Evolutionary conservation across 1,139 yeast species (phyloP).

Genomic region (Geotrichum phurueaensis): DNA sequence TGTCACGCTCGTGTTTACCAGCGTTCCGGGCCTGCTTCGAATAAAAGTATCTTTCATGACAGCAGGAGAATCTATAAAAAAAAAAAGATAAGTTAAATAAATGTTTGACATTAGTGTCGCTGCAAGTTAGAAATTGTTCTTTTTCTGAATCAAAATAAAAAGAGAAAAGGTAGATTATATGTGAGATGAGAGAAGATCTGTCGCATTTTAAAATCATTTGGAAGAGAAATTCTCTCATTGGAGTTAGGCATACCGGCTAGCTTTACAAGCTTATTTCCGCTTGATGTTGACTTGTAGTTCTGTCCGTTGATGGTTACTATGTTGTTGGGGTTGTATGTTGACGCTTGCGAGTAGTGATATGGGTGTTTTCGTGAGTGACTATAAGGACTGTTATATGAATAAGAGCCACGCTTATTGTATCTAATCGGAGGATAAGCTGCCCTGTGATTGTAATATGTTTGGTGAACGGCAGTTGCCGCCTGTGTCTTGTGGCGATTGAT

Average conservation of each 20-base stretch:
- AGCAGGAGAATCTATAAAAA: neutral
- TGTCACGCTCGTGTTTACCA: slow-evolving; percentile 21
- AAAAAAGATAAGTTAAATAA: neutral
- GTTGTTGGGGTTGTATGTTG: neutral
- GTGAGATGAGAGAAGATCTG: neutral
- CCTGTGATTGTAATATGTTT: neutral
- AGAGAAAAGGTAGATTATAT: neutral
- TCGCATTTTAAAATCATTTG: neutral
- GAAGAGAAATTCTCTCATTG: neutral
- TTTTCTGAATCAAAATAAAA: neutral
- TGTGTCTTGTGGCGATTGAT: slow-evolving; percentile 15
- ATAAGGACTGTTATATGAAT: neutral
- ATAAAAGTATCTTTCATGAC: slow-evolving; percentile 22
- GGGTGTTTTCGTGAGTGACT: neutral
- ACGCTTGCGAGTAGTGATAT: neutral
- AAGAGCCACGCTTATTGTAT: neutral
- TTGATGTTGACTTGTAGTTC: slow-evolving; percentile 10
- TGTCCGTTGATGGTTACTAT: slow-evolving; percentile 11
- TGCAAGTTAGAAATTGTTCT: neutral
- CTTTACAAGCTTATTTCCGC: slow-evolving; percentile 15
- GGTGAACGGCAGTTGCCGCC: neutral
- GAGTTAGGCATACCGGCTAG: slow-evolving; percentile 14
- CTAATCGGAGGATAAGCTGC: neutral
- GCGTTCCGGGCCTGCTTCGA: slow-evolving; percentile 30
- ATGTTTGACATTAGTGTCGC: neutral